Percentiles rank a stretch among this genome's conserved stretches.
These are phyloP conservation scores for Candida adriatica DNA, from an alignment of 805 yeast genomes.

Conservation along the genomic window DNA sequence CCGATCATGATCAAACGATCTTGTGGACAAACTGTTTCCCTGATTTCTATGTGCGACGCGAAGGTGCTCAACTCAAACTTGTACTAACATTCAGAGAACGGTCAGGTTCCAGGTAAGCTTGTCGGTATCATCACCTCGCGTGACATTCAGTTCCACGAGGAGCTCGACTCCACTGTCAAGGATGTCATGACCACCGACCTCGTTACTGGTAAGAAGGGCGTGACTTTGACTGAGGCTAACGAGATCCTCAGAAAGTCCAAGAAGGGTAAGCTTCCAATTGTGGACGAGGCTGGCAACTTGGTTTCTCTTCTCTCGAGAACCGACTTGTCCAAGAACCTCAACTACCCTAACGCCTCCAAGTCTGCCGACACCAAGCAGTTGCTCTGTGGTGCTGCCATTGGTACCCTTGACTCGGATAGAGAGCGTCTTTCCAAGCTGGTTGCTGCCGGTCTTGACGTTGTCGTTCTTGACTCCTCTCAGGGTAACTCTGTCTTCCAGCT, in stretches of 20 bases:
- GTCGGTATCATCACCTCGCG: conserved; percentile 95
- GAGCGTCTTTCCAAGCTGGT: conserved; percentile 78
- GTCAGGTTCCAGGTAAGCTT: conserved; percentile 81
- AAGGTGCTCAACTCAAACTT: not conserved
- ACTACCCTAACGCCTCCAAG: conserved; percentile 92
- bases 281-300: conserved; percentile 68
- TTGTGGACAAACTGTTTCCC: conserved; percentile 59
- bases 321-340: conserved; percentile 92
- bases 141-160: conserved; percentile 92
- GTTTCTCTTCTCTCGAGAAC: conserved; percentile 90
- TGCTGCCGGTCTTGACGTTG: conserved; percentile 96
- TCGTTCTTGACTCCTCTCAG: conserved; percentile 91
- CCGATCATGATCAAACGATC: conserved; percentile 97
- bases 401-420: conserved; percentile 86
- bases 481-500: conserved; percentile 96
- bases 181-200: conserved; percentile 88
- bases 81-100: conserved; percentile 51
- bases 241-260: conserved; percentile 84
- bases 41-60: not conserved
- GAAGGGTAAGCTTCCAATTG: conserved; percentile 95
- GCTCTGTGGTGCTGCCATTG: conserved; percentile 97
- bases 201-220: conserved; percentile 77
- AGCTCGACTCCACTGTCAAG: conserved; percentile 50
- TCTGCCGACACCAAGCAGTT: conserved; percentile 90
- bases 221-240: conserved; percentile 81